Base-by-base conservation (phyloP, 441 rosid genomes). In the Euphorbia neoarborescens region DNA sequence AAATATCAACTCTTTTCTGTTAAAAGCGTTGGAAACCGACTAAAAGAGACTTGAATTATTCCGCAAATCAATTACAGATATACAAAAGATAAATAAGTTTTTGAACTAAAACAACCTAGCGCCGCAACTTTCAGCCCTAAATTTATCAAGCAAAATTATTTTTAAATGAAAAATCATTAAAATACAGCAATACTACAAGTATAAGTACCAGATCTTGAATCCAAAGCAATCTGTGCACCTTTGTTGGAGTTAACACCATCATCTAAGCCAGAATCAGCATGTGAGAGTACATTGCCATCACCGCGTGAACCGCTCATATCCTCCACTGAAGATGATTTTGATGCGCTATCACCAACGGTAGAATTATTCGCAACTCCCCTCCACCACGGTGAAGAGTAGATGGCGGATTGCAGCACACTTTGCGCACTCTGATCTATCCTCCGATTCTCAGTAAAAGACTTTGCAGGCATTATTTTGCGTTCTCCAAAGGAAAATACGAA, bases 311-410 rank as follows among this genome's bases (percentile, higher is more conserved):
- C 79, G 56, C 75, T 78, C 32, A 54, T 20, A 63, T 69, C 68
- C 44, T 73, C 81, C 34, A 25, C n/a, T 50, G 77, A 50, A 59
- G 84, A 61, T 42, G 76, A 63, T 71, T 77, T 80, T 19, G 81
- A 57, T 63, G 81, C 57, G 32, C 64, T 62, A 75, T 80, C 84
- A 68, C 71, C 78, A 7, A 70, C 50, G 54, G 74, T 72, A 38
- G 76, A 62, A 59, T 62, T 70, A 68, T 68, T 62, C 63, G 82
- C 82, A 48, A 56, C 74, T 69, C 82, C 90, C 65, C 71, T 84
- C 91, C 91, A 87, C 91, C 87, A 85, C 35, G 89, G 89, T 60
- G 85, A 84, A 19, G 76, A 56, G 71, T 74, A 80, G 56, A 68
- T 24, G 25, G 75, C 51, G 14, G 89, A 74, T 25, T 81, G 85